Evolutionary conservation across 441 rosid species (phyloP), one percentile per base, ranked within the genome.

Genomic region (Populus trichocarpa): DNA sequence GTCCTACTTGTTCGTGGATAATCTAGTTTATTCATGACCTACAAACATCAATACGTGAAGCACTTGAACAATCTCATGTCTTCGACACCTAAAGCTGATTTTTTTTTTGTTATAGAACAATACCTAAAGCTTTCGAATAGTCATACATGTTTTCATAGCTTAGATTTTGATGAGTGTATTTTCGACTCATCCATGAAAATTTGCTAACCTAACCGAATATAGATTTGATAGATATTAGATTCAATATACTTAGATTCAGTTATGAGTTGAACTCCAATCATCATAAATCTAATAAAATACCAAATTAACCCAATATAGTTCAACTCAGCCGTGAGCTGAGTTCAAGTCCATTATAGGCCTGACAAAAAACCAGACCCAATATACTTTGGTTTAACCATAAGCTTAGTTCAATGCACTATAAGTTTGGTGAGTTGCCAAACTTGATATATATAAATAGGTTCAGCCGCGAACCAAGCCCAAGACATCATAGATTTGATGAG

Each of bases 401-500:
- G 2, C 40, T 7, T 7, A 36, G 9, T 36, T 2, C 10, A 36
- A 36, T 0, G 10, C 40, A 8, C 1, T 36, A 36, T 7, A 2
- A 0, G 2, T 36, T 2, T 36, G 10, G 2, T 0, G 2, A 36
- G 40, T 36, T 36, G 10, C 0, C 2, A 38, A 9, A 9, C 0
- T 2, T 10, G 0, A n/a, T n/a, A n/a, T n/a, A 9, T 2, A 38
- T 2, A 38, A 9, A 8, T 8, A 0, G 0, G 1, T 38, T 10
- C 0, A 38, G 0, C 0, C 0, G 2, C 0, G 3, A 38, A 3
- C 3, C 0, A 0, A 38, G 3, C 0, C 12, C 12, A 38, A 9
- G 12, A 38, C 0, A 38, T 38, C 0, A 38, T 9, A 10, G 0
- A 0, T 38, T 10, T 38, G 2, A 38, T 38, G 10, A 38, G 12